Evolutionary conservation across 495 filamentous ascomycete genomes (phyloP), one percentile per base, ranked within the genome.

Genomic region (Cercophora newfieldiana): DNA sequence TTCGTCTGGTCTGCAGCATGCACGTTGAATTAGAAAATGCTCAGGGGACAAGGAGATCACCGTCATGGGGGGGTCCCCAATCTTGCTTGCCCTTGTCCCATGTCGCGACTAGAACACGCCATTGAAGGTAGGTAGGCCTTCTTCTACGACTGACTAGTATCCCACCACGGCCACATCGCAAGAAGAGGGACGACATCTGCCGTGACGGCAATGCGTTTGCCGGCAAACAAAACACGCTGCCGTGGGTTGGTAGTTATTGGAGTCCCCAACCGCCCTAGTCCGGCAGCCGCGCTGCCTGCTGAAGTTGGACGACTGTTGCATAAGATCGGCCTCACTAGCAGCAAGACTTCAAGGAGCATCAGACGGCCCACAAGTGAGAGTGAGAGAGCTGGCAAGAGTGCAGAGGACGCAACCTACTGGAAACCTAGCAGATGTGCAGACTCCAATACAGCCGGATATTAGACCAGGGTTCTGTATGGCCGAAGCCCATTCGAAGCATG

Each of bases 401-500:
- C 44, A 53, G 44, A 26, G 31, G n/a, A 12, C 12, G 48, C 28
- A 47, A 29, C 7, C 19, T 49, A 44, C 61, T 51, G n/a, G 37
- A 66, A 33, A 53, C 64, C 58, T 48, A 48, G 37, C 64, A 62
- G 37, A 26, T 21, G 64, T 62, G 64, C 67, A 69, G 67, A 66
- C 64, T 61, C 64, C 58, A 63, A 31, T 66, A 69, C 57, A 69
- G 60, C 24, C 66, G 64, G 69, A 66, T 65, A 73, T 69, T 71
- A 62, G 26, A 51, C 64, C 10, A 18, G 68, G 57, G 33, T 55
- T 53, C 22, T 70, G 65, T 51, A 25, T 73, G 69, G 60, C 49
- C 49, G 68, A 71, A 33, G 70, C 59, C 68, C 65, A 63, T 59
- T 66, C 59, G 48, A 63, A 68, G 70, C 68, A 72, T 72, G 66